Evolutionary conservation across 768 basidiomycete species (phyloP), one percentile per base, ranked within the genome.

Genomic region (Suillus weaverae): DNA sequence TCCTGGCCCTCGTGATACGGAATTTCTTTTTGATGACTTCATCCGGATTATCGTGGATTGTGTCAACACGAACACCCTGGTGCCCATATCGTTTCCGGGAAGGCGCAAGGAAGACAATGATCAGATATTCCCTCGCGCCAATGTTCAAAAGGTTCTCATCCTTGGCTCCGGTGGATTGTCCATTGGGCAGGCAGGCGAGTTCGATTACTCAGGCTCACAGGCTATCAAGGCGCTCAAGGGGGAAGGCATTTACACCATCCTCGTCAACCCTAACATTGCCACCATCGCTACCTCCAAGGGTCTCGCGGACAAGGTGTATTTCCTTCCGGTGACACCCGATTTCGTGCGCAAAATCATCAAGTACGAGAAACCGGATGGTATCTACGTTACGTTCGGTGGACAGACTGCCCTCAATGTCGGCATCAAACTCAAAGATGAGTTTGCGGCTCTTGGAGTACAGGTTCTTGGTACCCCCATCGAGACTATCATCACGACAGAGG

Each of bases 151-250:
- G 80, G 96, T 99, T 62, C 84, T 99, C 70, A 94, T 99, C 69
- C 88, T 99, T 60, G 97, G 97, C 55, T 98, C 97, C 7, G 97
- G 97, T 35, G 97, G 97, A 68, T 82, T 99, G 22, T 98, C 96
- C 13, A 99, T 99, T 69, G 97, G 97, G 59, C 97, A 99, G 75
- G 97, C 97, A 0, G 97, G 97, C 70, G 97, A 99, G 78, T 99
- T 99, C 79, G 97, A 99, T 79, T 99, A 99, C 80, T 99, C 97
- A 0, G 97, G 97, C 67, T 97, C 95, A 44, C 97, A 99, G 76
- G 97, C 97, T 14, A 97, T 99, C 85, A 99, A 99, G 79, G 97
- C 97, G 11, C 85, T 99, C 69, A 99, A 99, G 80, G 94, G 94
- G 75, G 97, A 99, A 76, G 97, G 97, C 39, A 99, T 99, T 73